Percentiles rank a stretch among this genome's conserved stretches.
phyloP scores from a whole-genome alignment of 2,329 filamentous ascomycete species.

The Colletotrichum magnum region DNA sequence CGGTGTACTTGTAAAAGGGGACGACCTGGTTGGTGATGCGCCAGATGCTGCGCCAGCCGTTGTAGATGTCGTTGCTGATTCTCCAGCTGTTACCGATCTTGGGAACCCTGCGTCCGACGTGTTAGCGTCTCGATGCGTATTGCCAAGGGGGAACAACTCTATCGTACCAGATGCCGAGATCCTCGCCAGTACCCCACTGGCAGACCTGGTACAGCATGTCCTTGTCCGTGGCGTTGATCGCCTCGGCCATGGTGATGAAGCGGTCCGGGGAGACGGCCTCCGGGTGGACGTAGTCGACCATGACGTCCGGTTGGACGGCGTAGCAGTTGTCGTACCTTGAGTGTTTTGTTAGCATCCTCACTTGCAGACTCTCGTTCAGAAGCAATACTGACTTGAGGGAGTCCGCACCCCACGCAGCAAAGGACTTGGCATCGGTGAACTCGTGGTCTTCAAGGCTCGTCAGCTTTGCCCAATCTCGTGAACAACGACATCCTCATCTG shows the following conservation, averaged over 20 bases:
- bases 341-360: not conserved
- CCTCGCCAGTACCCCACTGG: slow-evolving; percentile 66
- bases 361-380: not conserved
- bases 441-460: slow-evolving; percentile 52
- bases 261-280: slow-evolving; percentile 56
- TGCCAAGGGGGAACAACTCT: not conserved
- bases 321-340: slow-evolving; percentile 65
- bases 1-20: slow-evolving; percentile 60
- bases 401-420: slow-evolving; percentile 61
- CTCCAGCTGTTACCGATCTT: slow-evolving; percentile 60
- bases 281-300: slow-evolving; percentile 57
- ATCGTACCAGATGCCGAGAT: slow-evolving; percentile 60
- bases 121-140: not conserved
- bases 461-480: not conserved
- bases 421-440: slow-evolving; percentile 56
- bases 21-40: slow-evolving; percentile 66
- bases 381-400: slow-evolving; percentile 62
- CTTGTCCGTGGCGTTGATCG: slow-evolving; percentile 55
- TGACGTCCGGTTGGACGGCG: slow-evolving; percentile 55
- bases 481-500: fast-evolving
- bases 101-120: slow-evolving; percentile 16
- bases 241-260: slow-evolving; percentile 62
- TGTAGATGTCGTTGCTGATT: slow-evolving; percentile 68
- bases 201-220: slow-evolving; percentile 65
- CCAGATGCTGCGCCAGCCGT: slow-evolving; percentile 65